Base-by-base conservation (phyloP, 2,329 filamentous ascomycete genomes). In the Beauveria australis region DNA sequence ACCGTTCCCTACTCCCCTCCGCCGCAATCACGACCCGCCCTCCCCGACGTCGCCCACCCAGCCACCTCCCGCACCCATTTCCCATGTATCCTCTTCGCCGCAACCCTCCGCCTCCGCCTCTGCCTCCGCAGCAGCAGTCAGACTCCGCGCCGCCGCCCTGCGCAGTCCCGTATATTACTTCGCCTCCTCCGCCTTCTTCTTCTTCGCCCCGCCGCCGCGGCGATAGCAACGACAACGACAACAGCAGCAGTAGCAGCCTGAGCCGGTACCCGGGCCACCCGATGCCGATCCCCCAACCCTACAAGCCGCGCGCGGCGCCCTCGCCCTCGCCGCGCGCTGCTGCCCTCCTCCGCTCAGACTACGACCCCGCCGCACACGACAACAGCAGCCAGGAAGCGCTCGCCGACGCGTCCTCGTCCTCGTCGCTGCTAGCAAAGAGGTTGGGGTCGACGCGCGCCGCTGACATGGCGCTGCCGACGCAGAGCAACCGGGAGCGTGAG, bases 361-460 rank as follows among this genome's bases (percentile, higher is more conserved):
- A 48, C 44, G 37, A 43, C 37, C 24, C 55, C 2, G 33, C 30
- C n/a, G 44, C 55, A 46, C 55, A 58, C 22, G 55, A 71, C 68
- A 24, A 69, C 66, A 58, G 33, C 55, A 53, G 48, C 24, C 48
- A 53, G 10, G 56, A 53, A 9, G 56, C 56, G 12, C 47, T 44
- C 18, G 66, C 67, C 54, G 33, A 71, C 74, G 19, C 66, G 54
- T 75, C 78, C 4, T 44, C 33, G 8, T 37, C 54, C 12, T 46
- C 53, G 43, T 48, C 40, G 4, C 75, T 84, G 33, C 75, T 83
- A 9, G 76, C 79, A 24, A 84, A 84, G 67, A 75, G 81, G 5
- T 68, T 83, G 22, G 81, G 81, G 7, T 72, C 70, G 28, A 76
- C 79, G 56, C 77, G 76, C 60, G 81, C 80, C 0, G 77, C 77